A percentile compares a stretch with the other conserved stretches of the same genome.
These are phyloP conservation scores for Salvia splendens DNA, from an alignment of 257 asterid species.

Conservation along the genomic window DNA sequence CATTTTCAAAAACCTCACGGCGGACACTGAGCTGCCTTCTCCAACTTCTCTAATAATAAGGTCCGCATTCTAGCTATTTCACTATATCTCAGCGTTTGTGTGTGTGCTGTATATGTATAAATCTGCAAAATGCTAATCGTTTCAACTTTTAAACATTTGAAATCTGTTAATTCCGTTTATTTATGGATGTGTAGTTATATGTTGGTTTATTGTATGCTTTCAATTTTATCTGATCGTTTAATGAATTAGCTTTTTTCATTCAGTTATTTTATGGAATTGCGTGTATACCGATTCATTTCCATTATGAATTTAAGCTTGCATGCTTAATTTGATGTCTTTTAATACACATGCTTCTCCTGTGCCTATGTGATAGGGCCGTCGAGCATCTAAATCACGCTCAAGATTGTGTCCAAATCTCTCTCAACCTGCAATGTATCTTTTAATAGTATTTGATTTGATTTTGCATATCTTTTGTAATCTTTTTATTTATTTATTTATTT, in stretches of 20 bases:
- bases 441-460: too few relatives aligned
- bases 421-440: too few relatives aligned
- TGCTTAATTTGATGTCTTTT: neutral
- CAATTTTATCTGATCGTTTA: neutral
- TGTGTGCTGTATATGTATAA: neutral
- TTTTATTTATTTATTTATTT: too few relatives aligned
- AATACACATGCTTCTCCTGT: neutral
- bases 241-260: neutral
- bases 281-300: neutral
- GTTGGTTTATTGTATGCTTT: neutral
- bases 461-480: too few relatives aligned
- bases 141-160: too few relatives aligned
- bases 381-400: too few relatives aligned
- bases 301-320: conserved; percentile 9
- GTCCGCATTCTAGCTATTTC: neutral
- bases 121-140: neutral
- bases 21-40: conserved; percentile 17
- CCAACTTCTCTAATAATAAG: conserved; percentile 17
- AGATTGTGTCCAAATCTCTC: too few relatives aligned
- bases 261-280: neutral
- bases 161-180: neutral
- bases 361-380: too few relatives aligned
- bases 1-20: conserved; percentile 12
- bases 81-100: neutral
- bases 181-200: neutral